Base-by-base conservation (phyloP, 2,329 filamentous ascomycete species). In the Monilinia fructigena region DNA sequence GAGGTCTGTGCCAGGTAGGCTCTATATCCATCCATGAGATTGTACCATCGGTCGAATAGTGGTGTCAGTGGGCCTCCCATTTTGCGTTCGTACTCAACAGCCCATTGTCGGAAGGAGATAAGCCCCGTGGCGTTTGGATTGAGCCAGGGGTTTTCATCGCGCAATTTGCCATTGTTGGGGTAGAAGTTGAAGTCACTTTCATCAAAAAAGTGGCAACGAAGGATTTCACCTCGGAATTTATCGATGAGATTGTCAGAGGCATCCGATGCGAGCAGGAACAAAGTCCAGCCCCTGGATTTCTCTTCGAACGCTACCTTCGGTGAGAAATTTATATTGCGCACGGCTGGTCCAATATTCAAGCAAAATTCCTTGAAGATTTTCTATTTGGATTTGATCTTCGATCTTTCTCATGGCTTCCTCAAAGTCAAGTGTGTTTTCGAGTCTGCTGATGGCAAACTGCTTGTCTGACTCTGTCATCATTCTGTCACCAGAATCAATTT, bases 11-110 rank as follows among this genome's bases (percentile, higher is more conserved):
- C 4, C 14, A 61, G 26, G 31, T 61, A 61, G n/a, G 5, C 5
- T 4, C n/a, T 20, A 4, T 50, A 61, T 2, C 8, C 45, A 8
- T 26, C n/a, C 2, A 61, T 3, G 14, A 61, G 0, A 12, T 3
- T 10, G 6, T 50, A 40, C 58, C 58, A 61, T 14, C 58, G 45
- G 3, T 26, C 4, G 14, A 40, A 50, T 18, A 0, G 0, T 38
- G 20, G 28, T 4, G 0, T 20, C 6, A 14, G 0, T 1, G 0
- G n/a, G 3, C 10, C 0, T 2, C 4, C 8, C 10, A 16, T 23
- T 18, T 8, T 6, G 4, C 2, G 6, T 4, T 61, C 31, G 14
- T 12, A 20, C 8, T 50, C 1, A 18, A 2, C 4, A 4, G 20
- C 47, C 58, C 58, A 61, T 18, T 50, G 3, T 7, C 28, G 47